phyloP scores from a whole-genome alignment of 2,329 filamentous ascomycete genomes.

The Aureobasidium sp. region DNA sequence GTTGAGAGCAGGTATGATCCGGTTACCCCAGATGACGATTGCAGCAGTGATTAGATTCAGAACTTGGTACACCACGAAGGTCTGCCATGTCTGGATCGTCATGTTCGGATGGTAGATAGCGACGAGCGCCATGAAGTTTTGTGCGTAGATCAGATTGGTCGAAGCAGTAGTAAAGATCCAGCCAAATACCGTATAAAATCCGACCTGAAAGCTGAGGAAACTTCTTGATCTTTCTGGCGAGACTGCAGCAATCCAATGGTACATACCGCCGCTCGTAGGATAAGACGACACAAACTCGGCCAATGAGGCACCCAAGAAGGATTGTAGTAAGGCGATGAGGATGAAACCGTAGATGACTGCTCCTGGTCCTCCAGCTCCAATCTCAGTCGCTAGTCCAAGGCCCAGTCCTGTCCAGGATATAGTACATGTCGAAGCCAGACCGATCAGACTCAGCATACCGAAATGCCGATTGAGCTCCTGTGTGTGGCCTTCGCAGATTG shows the following conservation, averaged over 20 bases:
- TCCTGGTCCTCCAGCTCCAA: conserved; percentile 17
- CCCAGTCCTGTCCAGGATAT: conserved; percentile 19
- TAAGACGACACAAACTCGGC: conserved; percentile 18
- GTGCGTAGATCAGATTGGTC: conserved; percentile 18
- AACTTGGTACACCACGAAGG: conserved; percentile 17
- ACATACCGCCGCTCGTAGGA: conserved; percentile 20
- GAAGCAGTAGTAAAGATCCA: conserved; percentile 19
- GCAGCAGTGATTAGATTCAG: conserved; percentile 16
- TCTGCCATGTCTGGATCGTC: conserved; percentile 18
- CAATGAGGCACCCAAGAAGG: conserved; percentile 18
- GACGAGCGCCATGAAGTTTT: conserved; percentile 18
- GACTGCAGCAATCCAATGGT: conserved; percentile 19
- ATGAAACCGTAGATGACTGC: conserved; percentile 19
- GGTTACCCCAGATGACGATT: conserved; percentile 18
- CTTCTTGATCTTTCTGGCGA: conserved; percentile 15
- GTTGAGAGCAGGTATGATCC: conserved; percentile 18
- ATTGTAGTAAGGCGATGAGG: conserved; percentile 18
- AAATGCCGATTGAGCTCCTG: conserved; percentile 12
- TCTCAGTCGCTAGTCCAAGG: conserved; percentile 16
- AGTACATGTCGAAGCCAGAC: conserved; percentile 16
- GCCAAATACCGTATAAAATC: conserved; percentile 16
- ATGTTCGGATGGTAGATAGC: conserved; percentile 15
- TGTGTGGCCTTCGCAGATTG: background rate
- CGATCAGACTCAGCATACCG: conserved; percentile 8
- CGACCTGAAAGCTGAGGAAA: conserved; percentile 18